Evolutionary conservation across 345 rosid genomes (phyloP), one percentile per base, ranked within the genome.

Genomic region (Citropsis articulata): DNA sequence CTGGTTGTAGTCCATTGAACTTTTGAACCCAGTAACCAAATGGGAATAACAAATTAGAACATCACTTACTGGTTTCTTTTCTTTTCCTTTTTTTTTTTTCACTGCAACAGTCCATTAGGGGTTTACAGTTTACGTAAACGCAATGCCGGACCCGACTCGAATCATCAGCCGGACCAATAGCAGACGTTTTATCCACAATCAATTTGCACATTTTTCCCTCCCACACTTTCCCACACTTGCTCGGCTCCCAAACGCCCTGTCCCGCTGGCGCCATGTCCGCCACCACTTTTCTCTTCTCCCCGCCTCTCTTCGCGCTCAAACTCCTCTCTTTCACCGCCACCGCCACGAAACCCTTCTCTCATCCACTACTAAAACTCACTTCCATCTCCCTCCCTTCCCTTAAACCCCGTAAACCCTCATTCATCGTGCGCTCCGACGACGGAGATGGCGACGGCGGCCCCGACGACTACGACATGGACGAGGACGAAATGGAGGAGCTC

Each of bases 381-480:
- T 77, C 86, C 72, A 38, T 78, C 65, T 83, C 22, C 42, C 75
- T 75, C 16, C 79, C 77, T 65, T 70, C 57, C 66, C 73, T 66
- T 22, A 78, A 79, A 48, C 85, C 80, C 69, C 65, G 50, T 45
- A 79, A 83, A 73, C 71, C 75, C 82, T 81, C 87, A 5, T 81
- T 93, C 75, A 59, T 91, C 13, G 91, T 84, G 61, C 87, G 86
- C 18, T 93, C 88, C 7, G 98, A 90, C 80, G 99, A 92, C 14
- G 92, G 86, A 61, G 99, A 93, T 35, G 93, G 69, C 1, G 97
- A 93, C 57, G 82, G 82, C 4, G 89, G 90, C 40, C 85, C 82
- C 31, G 94, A 89, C 59, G 99, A 91, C 79, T 95, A 89, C 86
- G 93, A 89, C 80, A 86, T 91, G 89, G 93, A 92, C 79, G 99